A percentile compares a stretch with the other conserved stretches of the same genome.
These are phyloP conservation scores for Lentinula sp. DNA, from an alignment of 768 basidiomycete genomes.

Conservation along the genomic window DNA sequence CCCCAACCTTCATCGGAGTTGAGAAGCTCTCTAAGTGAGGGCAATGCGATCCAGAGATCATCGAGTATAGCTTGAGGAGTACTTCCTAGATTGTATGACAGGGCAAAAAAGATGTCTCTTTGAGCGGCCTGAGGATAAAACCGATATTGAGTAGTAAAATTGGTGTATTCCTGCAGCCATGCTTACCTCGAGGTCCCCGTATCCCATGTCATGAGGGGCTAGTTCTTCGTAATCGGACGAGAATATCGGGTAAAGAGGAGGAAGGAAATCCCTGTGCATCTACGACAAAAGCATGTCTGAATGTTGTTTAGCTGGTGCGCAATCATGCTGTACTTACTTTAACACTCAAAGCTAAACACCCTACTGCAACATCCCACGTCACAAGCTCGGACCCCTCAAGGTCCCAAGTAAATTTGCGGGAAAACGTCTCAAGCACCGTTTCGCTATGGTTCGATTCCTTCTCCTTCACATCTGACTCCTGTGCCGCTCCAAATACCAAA, in stretches of 20 bases:
- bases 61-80: constrained; percentile 51
- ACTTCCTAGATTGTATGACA: constrained; percentile 43
- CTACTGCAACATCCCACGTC: constrained; percentile 56
- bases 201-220: constrained; percentile 38
- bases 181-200: constrained; percentile 49
- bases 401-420: background rate
- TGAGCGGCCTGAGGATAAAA: constrained; percentile 40
- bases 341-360: constrained; percentile 52
- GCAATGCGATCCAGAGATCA: constrained; percentile 52
- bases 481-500: constrained; percentile 22
- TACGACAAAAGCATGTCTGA: constrained; percentile 16
- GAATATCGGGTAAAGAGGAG: constrained; percentile 47
- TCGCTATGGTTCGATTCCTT: background rate
- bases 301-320: background rate
- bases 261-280: constrained; percentile 60
- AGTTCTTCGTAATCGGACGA: constrained; percentile 44
- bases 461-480: background rate
- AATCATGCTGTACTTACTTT: constrained; percentile 34
- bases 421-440: background rate
- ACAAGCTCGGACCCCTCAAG: constrained; percentile 25
- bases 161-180: background rate
- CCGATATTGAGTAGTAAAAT: background rate
- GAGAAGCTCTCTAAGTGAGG: constrained; percentile 40
- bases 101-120: constrained; percentile 43
- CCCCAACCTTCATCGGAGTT: constrained; percentile 35